A percentile compares a stretch with the other conserved stretches of the same genome.
Evolutionary conservation across 805 yeast genomes (phyloP).

Genomic region (Kregervanrija fluxuum): DNA sequence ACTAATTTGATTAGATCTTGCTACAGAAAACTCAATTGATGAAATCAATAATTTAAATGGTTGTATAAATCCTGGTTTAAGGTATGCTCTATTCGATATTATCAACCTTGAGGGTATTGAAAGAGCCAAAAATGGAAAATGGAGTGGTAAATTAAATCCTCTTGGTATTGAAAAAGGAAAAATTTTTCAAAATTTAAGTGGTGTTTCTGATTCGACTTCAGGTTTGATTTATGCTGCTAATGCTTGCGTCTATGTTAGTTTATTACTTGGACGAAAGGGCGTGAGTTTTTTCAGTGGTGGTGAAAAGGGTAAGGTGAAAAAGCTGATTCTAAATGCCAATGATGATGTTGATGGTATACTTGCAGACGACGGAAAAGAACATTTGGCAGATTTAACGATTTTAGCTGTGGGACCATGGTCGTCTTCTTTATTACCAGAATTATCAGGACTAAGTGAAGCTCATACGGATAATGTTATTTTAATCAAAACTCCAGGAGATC

Average conservation of each 20-base stretch:
- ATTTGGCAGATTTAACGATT: conserved; percentile 15
- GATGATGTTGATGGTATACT: conserved; percentile 15
- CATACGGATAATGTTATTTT: conserved; percentile 15
- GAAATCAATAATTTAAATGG: conserved; percentile 12
- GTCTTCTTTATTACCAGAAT: conserved; percentile 11
- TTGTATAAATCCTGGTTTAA: conserved; percentile 12
- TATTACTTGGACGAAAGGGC: conserved; percentile 12
- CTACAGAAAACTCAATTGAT: conserved; percentile 4
- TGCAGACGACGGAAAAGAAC: conserved; percentile 18
- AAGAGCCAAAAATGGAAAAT: too few species aligned
- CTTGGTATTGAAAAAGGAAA: too few species aligned
- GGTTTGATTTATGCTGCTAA: conserved; percentile 16
- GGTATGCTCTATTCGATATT: conserved; percentile 15
- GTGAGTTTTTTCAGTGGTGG: conserved; percentile 14
- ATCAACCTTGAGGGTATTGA: neutral
- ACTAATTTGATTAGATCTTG: neutral
- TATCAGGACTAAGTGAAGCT: conserved; percentile 14
- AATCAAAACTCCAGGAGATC: conserved; percentile 15
- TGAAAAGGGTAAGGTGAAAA: conserved; percentile 10
- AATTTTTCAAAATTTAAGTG: neutral
- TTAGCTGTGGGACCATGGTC: conserved; percentile 20
- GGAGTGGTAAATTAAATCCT: too few species aligned
- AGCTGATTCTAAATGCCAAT: conserved; percentile 1
- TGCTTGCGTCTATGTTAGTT: conserved; percentile 12
- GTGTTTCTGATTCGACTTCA: conserved; percentile 13